phyloP scores from a whole-genome alignment of 2,329 filamentous ascomycete genomes.

The Alternaria hordeiaustralica region DNA sequence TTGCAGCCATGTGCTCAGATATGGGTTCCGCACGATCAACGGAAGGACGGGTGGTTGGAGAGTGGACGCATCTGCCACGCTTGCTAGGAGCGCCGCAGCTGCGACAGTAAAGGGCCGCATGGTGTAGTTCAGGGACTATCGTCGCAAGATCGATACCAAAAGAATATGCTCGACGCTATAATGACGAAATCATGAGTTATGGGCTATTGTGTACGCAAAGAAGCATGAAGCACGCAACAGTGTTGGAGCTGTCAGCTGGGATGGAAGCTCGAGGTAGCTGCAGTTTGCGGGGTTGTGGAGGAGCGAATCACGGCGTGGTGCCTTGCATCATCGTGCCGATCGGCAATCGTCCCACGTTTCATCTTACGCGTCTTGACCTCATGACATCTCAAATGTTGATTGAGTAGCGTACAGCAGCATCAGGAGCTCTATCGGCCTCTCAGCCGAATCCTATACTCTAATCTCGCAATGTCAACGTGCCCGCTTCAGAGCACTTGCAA shows the following conservation, averaged over 20 bases:
- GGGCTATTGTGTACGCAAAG: not conserved
- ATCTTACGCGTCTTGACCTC: slow-evolving; percentile 6
- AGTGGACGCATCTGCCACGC: slow-evolving; percentile 56
- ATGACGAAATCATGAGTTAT: not conserved
- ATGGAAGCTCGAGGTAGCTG: slow-evolving; percentile 26
- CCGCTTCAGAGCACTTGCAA: not conserved
- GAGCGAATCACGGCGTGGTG: slow-evolving; percentile 32
- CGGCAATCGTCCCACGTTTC: slow-evolving; percentile 11
- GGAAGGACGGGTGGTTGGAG: slow-evolving; percentile 62
- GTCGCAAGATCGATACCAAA: not conserved
- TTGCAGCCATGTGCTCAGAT: slow-evolving; percentile 62
- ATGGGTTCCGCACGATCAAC: slow-evolving; percentile 59
- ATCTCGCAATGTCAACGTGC: not conserved
- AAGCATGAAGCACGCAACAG: not conserved
- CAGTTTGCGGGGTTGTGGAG: slow-evolving; percentile 29
- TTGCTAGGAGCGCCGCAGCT: slow-evolving; percentile 49
- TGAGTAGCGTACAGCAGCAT: not conserved
- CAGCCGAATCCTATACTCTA: too few species aligned
- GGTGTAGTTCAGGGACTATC: slow-evolving; percentile 9
- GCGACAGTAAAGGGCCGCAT: slow-evolving; percentile 38
- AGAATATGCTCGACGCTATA: not conserved
- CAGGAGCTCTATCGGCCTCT: not conserved
- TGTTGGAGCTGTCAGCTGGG: slow-evolving; percentile 25
- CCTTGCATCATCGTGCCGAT: slow-evolving; percentile 32
- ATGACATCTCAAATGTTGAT: not conserved